Conservation (phyloP, 2,329 filamentous ascomycete genomes). For the Calonectria crousiana region DNA sequence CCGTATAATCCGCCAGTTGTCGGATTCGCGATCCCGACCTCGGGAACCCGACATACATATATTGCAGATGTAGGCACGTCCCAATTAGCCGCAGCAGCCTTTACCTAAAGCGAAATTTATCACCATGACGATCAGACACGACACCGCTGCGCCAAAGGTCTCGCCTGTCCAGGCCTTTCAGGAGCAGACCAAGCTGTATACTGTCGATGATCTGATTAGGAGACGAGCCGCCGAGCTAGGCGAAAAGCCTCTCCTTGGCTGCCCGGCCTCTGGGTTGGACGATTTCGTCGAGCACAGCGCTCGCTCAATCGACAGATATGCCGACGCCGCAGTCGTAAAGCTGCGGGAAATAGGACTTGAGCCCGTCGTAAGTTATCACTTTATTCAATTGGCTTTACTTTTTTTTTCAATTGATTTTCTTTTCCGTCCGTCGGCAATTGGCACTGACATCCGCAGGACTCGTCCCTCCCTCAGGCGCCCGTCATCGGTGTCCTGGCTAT, state of each 20-base stretch:
- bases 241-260: constrained; percentile 26
- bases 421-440: no score
- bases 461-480: constrained; percentile 25
- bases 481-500: constrained; percentile 37
- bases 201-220: constrained; percentile 36
- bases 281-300: constrained; percentile 40
- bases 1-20: background rate
- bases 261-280: constrained; percentile 25
- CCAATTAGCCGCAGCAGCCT: background rate
- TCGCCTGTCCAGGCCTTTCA: constrained; percentile 11
- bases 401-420: background rate
- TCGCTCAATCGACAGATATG: constrained; percentile 34
- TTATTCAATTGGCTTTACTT: no score
- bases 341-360: constrained; percentile 29
- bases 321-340: constrained; percentile 35
- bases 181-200: constrained; percentile 33
- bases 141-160: constrained; percentile 28
- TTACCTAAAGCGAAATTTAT: background rate
- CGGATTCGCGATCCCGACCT: constrained; percentile 5
- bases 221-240: constrained; percentile 30
- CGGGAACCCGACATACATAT: constrained; percentile 7
- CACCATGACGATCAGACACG: constrained; percentile 41
- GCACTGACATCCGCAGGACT: constrained; percentile 27
- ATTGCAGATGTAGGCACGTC: background rate
- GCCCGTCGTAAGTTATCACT: constrained; percentile 26